phyloP scores from a whole-genome alignment of 352 stramenopile genomes.

The Albugo laibachii region DNA sequence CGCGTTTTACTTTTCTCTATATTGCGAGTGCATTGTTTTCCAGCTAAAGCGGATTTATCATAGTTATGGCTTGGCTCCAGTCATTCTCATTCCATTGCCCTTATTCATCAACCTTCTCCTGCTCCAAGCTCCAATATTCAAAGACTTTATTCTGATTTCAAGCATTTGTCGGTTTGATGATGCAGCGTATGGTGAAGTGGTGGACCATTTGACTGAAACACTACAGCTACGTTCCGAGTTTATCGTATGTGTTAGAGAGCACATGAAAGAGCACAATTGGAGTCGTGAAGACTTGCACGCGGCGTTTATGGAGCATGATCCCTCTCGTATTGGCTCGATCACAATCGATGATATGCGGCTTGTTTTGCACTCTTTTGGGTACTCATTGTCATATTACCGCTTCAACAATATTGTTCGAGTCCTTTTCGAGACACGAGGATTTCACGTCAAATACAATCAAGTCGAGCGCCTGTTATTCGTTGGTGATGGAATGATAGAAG shows the following conservation, averaged over 20 bases:
- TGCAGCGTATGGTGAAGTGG: constrained; percentile 4
- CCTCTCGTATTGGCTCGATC: constrained; percentile 1
- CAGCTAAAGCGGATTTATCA: not conserved
- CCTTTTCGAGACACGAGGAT: constrained; percentile 11
- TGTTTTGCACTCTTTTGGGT: constrained; percentile 4
- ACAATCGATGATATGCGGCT: constrained; percentile 9
- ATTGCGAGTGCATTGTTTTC: not conserved
- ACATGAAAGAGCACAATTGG: constrained; percentile 1
- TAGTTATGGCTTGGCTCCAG: not conserved
- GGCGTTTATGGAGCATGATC: constrained; percentile 2
- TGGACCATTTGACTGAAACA: constrained; percentile 7
- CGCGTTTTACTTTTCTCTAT: constrained; percentile 7
- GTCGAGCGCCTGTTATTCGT: constrained; percentile 15
- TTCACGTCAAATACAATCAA: constrained; percentile 23
- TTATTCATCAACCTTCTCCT: constrained; percentile 6
- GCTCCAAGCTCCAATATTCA: constrained; percentile 6
- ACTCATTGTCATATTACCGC: constrained; percentile 8
- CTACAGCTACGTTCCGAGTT: constrained; percentile 6
- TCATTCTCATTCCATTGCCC: constrained; percentile 2
- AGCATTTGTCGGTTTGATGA: constrained; percentile 9
- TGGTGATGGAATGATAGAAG: too few relatives aligned
- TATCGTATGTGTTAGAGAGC: not conserved
- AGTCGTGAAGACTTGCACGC: not conserved
- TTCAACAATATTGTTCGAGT: constrained; percentile 9
- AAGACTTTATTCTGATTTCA: constrained; percentile 7